phyloP scores from a whole-genome alignment of 106 monocot species.

The Allium fistulosum region DNA sequence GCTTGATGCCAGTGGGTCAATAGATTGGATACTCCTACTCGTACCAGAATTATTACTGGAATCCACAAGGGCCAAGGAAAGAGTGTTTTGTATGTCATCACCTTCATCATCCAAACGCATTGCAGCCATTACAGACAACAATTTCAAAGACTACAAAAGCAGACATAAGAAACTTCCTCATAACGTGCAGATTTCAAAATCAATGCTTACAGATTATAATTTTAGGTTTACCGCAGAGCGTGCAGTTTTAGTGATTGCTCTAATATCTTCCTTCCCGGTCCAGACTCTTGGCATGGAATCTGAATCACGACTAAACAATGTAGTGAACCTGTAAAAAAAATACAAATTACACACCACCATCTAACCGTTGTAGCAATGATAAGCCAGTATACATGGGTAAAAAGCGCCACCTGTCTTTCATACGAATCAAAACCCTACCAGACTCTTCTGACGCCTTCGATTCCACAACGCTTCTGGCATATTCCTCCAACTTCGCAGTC shows the following conservation, averaged over 20 bases:
- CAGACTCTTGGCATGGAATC: constrained; percentile 94
- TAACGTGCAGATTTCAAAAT: too few species aligned
- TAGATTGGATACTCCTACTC: constrained; percentile 39
- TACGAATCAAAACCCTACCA: constrained; percentile 70
- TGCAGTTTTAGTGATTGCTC: constrained; percentile 83
- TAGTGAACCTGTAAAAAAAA: constrained; percentile 51
- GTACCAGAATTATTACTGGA: constrained; percentile 20
- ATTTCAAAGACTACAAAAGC: constrained; percentile 78
- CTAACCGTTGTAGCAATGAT: too few species aligned
- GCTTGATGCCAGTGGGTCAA: constrained; percentile 78
- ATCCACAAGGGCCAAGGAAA: constrained; percentile 60
- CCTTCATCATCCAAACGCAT: constrained; percentile 64
- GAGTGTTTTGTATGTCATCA: constrained; percentile 69
- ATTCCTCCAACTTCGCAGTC: constrained; percentile 43
- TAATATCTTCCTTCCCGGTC: constrained; percentile 94
- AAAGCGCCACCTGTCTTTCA: constrained; percentile 77
- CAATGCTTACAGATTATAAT: neutral
- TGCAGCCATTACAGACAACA: constrained; percentile 79
- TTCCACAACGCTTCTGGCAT: constrained; percentile 82
- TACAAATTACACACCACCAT: neutral
- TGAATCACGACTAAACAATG: constrained; percentile 78
- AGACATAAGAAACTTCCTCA: neutral
- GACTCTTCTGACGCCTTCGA: constrained; percentile 82
- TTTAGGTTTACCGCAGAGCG: constrained; percentile 56
- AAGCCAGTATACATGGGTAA: neutral